These are phyloP conservation scores for Colletotrichum coccodes DNA, from an alignment of 2,329 filamentous ascomycete species.

Conservation along the genomic window DNA sequence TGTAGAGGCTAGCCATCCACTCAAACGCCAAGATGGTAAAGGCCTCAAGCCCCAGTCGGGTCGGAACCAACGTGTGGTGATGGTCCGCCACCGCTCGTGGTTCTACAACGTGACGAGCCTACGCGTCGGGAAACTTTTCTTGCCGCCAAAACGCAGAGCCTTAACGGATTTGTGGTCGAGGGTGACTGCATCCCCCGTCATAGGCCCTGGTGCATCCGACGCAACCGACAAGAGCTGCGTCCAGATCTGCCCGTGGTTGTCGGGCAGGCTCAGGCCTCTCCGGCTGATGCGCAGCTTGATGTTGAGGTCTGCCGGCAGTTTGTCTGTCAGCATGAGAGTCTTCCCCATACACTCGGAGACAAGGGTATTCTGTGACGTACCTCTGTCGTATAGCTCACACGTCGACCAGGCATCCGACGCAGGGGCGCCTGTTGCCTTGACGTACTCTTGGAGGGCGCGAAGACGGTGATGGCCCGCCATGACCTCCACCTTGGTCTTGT, in stretches of 20 bases:
- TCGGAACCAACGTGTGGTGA: neutral
- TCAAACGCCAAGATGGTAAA: neutral
- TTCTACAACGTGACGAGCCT: neutral
- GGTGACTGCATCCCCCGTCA: neutral
- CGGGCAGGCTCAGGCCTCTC: constrained; percentile 8
- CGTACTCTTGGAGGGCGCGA: constrained; percentile 21
- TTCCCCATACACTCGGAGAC: neutral
- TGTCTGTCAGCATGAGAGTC: neutral
- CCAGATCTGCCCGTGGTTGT: constrained; percentile 34
- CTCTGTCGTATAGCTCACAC: constrained; percentile 30
- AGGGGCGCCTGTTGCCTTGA: constrained; percentile 4
- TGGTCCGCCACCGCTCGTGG: neutral
- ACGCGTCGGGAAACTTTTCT: neutral
- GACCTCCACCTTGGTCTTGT: neutral
- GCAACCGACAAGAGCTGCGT: constrained; percentile 15
- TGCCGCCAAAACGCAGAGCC: neutral
- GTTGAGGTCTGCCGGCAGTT: constrained; percentile 14
- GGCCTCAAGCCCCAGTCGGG: neutral
- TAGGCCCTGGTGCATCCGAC: neutral
- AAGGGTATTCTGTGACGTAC: constrained; percentile 10
- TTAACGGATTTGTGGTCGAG: neutral
- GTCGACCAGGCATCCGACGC: constrained; percentile 28
- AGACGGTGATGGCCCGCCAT: constrained; percentile 32
- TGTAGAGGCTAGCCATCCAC: neutral
- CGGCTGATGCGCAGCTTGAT: constrained; percentile 31